Conservation (phyloP, 169 alveolate genomes). For the Neospora caninum region DNA sequence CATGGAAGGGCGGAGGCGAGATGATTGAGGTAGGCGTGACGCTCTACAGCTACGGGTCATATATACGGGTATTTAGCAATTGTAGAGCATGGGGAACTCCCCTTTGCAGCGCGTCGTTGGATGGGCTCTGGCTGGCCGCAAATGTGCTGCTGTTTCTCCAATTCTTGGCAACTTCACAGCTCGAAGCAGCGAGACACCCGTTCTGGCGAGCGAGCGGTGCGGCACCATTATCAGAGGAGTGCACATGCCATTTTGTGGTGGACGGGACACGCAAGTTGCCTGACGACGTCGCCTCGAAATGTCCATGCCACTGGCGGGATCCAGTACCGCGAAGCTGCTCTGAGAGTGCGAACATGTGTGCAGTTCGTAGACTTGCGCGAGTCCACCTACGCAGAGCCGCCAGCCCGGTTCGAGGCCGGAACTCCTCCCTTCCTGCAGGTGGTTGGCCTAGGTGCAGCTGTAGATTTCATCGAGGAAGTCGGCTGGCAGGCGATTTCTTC, state of each 20-base stretch:
- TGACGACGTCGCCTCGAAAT: too few species aligned
- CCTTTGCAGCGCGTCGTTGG: too few species aligned
- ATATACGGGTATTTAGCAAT: neutral
- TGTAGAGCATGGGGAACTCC: too few species aligned
- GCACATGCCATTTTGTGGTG: neutral
- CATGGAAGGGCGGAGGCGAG: conserved; percentile 70
- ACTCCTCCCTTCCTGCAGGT: conserved; percentile 73
- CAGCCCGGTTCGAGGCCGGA: conserved; percentile 73
- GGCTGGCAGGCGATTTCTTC: neutral
- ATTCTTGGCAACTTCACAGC: too few species aligned
- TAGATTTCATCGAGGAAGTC: conserved; percentile 42
- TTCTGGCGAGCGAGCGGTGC: neutral
- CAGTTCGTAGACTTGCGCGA: conserved; percentile 14
- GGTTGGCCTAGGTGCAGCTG: conserved; percentile 68
- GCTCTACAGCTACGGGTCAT: neutral
- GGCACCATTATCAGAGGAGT: neutral
- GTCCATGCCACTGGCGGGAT: too few species aligned
- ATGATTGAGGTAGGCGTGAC: conserved; percentile 67
- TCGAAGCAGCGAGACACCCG: neutral
- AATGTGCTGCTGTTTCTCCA: too few species aligned
- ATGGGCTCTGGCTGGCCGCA: too few species aligned
- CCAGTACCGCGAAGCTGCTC: too few species aligned
- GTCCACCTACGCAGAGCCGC: conserved; percentile 66
- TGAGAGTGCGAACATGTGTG: neutral
- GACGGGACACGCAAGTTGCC: neutral